Percentiles rank a stretch among this genome's conserved stretches.
Conservation (phyloP, 495 filamentous ascomycete genomes). For the Aspergillus wentii region DNA sequence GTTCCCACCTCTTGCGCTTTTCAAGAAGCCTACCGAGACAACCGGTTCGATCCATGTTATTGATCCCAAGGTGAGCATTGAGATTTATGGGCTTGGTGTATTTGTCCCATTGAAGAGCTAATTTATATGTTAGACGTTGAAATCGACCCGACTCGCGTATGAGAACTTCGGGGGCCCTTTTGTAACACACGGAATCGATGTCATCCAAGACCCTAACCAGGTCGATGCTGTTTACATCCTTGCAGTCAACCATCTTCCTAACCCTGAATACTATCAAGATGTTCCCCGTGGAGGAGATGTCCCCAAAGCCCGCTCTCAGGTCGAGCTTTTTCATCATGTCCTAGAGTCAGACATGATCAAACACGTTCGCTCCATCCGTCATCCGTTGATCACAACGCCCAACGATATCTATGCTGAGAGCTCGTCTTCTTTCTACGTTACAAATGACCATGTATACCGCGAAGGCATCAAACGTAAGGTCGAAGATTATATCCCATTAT, state of each 20-base stretch:
- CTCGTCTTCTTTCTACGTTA: slow-evolving; percentile 49
- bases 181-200: slow-evolving; percentile 56
- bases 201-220: slow-evolving; percentile 41
- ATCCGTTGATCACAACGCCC: slow-evolving; percentile 49
- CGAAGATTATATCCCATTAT: slow-evolving; percentile 31
- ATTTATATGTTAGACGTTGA: slow-evolving; percentile 38
- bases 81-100: no score
- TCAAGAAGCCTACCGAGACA: slow-evolving; percentile 27
- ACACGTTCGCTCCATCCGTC: slow-evolving; percentile 41
- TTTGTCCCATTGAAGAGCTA: no score
- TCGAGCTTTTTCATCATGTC: slow-evolving; percentile 57
- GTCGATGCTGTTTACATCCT: slow-evolving; percentile 52
- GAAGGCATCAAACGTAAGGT: slow-evolving; percentile 40
- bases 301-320: slow-evolving; percentile 41
- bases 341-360: slow-evolving; percentile 21
- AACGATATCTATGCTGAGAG: slow-evolving; percentile 53
- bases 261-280: slow-evolving; percentile 29
- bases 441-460: slow-evolving; percentile 56
- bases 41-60: slow-evolving; percentile 51
- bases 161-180: slow-evolving; percentile 50
- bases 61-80: slow-evolving; percentile 45
- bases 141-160: slow-evolving; percentile 40
- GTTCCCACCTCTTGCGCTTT: slow-evolving; percentile 49
- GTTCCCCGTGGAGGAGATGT: slow-evolving; percentile 7
- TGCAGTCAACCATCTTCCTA: slow-evolving; percentile 54